phyloP scores from a whole-genome alignment of 2,329 filamentous ascomycete species.

The Colletotrichum sansevieriae region DNA sequence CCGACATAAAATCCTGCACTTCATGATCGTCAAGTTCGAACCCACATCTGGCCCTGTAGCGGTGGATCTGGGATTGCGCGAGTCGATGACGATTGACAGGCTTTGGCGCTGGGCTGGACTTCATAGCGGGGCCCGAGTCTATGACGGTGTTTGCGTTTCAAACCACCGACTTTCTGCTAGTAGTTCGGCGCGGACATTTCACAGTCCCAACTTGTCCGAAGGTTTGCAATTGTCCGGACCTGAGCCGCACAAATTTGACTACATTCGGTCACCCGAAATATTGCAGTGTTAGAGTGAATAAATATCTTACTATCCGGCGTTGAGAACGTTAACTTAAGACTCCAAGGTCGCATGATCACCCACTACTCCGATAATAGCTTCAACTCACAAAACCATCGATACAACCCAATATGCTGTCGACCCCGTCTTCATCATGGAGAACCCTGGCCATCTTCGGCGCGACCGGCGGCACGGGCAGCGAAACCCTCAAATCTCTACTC shows the following conservation, averaged over 20 bases:
- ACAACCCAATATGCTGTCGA: constrained; percentile 1
- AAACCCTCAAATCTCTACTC: constrained; percentile 28
- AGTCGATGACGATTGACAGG: neutral
- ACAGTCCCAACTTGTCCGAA: neutral
- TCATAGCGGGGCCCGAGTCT: neutral
- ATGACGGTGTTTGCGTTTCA: constrained; percentile 20
- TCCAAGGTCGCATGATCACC: too few species aligned
- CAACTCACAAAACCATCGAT: neutral
- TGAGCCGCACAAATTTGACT: neutral
- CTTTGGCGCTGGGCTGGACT: neutral
- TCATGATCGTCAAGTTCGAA: neutral
- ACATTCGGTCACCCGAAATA: neutral
- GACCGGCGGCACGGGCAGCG: constrained; percentile 35
- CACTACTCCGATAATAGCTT: too few species aligned
- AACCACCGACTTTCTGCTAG: neutral
- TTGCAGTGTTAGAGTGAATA: accelerated
- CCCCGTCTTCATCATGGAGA: neutral
- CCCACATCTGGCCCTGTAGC: neutral
- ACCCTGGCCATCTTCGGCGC: constrained; percentile 36
- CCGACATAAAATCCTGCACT: neutral
- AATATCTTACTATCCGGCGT: neutral
- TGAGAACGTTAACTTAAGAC: too few species aligned
- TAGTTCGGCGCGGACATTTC: constrained; percentile 3
- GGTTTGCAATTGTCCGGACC: neutral
- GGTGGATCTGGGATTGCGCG: neutral